Base-by-base conservation (phyloP, 139 green algal species). In the Axilococcus clingmanii region DNA sequence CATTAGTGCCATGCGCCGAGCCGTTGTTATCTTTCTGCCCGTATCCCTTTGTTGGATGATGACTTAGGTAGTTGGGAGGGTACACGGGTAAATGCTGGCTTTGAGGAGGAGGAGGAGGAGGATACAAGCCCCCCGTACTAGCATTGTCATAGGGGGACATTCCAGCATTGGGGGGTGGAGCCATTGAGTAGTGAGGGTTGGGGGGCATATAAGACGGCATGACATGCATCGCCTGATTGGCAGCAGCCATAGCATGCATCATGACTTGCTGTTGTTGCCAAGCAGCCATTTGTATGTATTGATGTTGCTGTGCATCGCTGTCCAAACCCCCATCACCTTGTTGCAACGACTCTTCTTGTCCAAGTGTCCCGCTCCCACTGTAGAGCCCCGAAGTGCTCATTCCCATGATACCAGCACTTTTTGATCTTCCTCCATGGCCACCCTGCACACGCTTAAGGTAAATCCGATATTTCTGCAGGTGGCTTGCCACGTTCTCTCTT, bases 401-500 rank as follows among this genome's bases (percentile, higher is more conserved):
- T n/a, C n/a, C n/a, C n/a, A n/a, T n/a, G n/a, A n/a, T n/a, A n/a
- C n/a, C n/a, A n/a, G n/a, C n/a, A n/a, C n/a, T n/a, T n/a, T n/a
- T n/a, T n/a, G n/a, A n/a, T n/a, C 40, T 12, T 30, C 29, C 22
- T 23, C 50, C 50, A 0, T 29, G 24, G 29, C 35, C 52, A 30
- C 37, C 63, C 61, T 57, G 35, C 16, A 94, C 69, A 16, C 81
- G 56, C 61, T 93, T 94, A 11, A 96, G 61, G 70, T 95, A 96
- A 41, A 96, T 66, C 8, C 87, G 75, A 69, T 96, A 96, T 67
- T 95, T 96, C 64, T 95, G 88, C 22, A 96, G 60, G 54, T 97
- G 89, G 40, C 64, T 85, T 28, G 90, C 90, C 19, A 97, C 90
- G 61, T 97, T 97, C 55, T 97, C 87, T 15, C 87, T 63, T 9